Evolutionary conservation across 2,329 filamentous ascomycete genomes (phyloP).

Genomic region (Zalaria obscura): DNA sequence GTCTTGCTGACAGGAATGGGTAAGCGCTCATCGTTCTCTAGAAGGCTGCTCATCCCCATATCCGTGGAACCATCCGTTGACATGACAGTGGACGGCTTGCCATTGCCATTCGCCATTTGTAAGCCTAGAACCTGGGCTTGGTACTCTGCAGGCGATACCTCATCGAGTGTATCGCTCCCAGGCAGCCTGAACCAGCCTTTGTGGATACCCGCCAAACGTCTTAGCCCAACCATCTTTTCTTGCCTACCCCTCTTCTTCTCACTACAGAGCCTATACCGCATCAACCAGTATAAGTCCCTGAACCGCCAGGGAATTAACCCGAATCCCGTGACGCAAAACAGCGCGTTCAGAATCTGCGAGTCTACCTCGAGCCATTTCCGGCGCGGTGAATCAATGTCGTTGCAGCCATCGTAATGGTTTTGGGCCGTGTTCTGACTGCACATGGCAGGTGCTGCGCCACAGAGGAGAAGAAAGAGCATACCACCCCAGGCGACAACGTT

Average conservation of each 20-base stretch:
- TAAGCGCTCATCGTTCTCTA: constrained; percentile 35
- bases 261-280: constrained; percentile 43
- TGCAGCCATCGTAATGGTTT: constrained; percentile 14
- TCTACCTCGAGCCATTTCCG: constrained; percentile 75
- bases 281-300: constrained; percentile 60
- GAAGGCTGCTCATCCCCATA: constrained; percentile 1
- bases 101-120: background rate
- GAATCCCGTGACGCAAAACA: constrained; percentile 81
- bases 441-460: constrained; percentile 61
- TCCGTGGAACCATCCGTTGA: background rate
- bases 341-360: constrained; percentile 66
- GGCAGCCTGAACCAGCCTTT: constrained; percentile 60
- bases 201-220: constrained; percentile 60
- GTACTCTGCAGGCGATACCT: constrained; percentile 8
- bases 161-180: constrained; percentile 46
- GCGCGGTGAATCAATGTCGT: constrained; percentile 44
- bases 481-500: constrained; percentile 82
- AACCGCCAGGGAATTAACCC: constrained; percentile 76
- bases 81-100: background rate
- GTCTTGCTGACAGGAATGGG: constrained; percentile 51
- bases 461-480: constrained; percentile 77
- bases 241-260: constrained; percentile 9
- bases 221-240: constrained; percentile 39
- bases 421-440: constrained; percentile 31
- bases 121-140: background rate